Percentiles rank a stretch among this genome's conserved stretches.
These are phyloP conservation scores for Coniella vitis DNA, from an alignment of 2,329 filamentous ascomycete genomes.

Conservation along the genomic window DNA sequence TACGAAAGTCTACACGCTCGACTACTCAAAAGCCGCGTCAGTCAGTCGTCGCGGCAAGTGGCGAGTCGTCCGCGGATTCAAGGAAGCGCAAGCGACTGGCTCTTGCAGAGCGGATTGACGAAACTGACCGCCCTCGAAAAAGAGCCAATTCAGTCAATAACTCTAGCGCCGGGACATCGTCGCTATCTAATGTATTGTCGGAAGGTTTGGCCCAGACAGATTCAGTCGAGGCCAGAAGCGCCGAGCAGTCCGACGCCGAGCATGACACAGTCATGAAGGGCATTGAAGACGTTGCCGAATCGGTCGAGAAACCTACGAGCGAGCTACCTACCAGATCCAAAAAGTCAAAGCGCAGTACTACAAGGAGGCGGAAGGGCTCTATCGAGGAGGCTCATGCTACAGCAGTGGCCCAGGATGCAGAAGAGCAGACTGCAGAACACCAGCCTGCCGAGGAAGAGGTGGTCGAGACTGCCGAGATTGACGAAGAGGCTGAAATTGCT, in stretches of 20 bases:
- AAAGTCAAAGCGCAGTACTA: slow-evolving; percentile 26
- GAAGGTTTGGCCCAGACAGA: slow-evolving; percentile 28
- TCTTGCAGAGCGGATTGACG: slow-evolving; percentile 35
- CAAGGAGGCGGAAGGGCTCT: slow-evolving; percentile 23
- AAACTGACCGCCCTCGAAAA: slow-evolving; percentile 45
- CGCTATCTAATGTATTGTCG: slow-evolving; percentile 26
- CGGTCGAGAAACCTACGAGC: slow-evolving; percentile 17
- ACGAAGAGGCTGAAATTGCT: slow-evolving; percentile 53
- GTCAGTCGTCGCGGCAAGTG: slow-evolving; percentile 18
- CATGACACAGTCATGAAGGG: slow-evolving; percentile 35
- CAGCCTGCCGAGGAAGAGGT: slow-evolving; percentile 31
- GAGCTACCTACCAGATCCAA: slow-evolving; percentile 17
- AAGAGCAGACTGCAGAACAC: slow-evolving; percentile 5
- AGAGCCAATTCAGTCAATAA: slow-evolving; percentile 42
- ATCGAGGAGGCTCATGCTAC: slow-evolving; percentile 21
- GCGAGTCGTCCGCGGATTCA: slow-evolving; percentile 31
- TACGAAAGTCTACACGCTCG: slow-evolving; percentile 24
- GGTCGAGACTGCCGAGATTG: slow-evolving; percentile 49
- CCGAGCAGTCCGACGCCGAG: slow-evolving; percentile 38
- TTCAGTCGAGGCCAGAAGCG: slow-evolving; percentile 30
- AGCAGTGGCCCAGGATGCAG: slow-evolving; percentile 18
- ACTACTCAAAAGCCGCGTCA: slow-evolving; percentile 15
- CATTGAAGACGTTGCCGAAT: slow-evolving; percentile 28
- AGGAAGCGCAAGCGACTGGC: slow-evolving; percentile 47
- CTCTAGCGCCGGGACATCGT: slow-evolving; percentile 29